phyloP scores from a whole-genome alignment of 2,329 filamentous ascomycete genomes.

The Stagonosporopsis cucurbitacearum region DNA sequence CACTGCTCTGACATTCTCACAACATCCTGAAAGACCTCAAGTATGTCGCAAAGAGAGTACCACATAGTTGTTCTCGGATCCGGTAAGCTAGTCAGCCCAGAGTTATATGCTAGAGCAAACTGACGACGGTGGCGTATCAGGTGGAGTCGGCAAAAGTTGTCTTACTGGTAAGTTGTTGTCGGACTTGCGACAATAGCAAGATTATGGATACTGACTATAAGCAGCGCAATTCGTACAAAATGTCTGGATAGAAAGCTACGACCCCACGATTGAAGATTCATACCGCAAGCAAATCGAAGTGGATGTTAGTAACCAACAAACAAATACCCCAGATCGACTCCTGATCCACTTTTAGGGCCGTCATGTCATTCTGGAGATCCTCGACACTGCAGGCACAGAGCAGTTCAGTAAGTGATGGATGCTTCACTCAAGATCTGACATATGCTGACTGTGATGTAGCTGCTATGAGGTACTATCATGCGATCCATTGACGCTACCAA shows the following conservation, averaged over 20 bases:
- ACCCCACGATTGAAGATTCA: slow-evolving; percentile 68
- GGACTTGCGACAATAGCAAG: not conserved
- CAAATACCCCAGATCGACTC: not conserved
- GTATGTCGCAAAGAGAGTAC: slow-evolving; percentile 52
- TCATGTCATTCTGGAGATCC: slow-evolving; percentile 87
- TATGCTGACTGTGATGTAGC: slow-evolving; percentile 32
- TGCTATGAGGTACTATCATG: slow-evolving; percentile 44
- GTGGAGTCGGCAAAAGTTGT: slow-evolving; percentile 92
- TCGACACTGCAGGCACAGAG: slow-evolving; percentile 90
- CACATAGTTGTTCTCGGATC: slow-evolving; percentile 53
- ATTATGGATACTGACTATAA: slow-evolving; percentile 22
- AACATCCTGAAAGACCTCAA: slow-evolving; percentile 22
- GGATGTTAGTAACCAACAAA: slow-evolving; percentile 68
- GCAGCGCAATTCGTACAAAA: slow-evolving; percentile 88
- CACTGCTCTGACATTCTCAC: slow-evolving; percentile 18
- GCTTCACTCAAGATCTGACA: not conserved
- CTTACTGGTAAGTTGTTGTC: slow-evolving; percentile 71
- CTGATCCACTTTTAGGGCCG: slow-evolving; percentile 66
- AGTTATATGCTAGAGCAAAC: slow-evolving; percentile 25
- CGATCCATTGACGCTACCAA: slow-evolving; percentile 16
- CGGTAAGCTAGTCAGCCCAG: slow-evolving; percentile 39
- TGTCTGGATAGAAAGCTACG: slow-evolving; percentile 84
- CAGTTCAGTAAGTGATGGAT: slow-evolving; percentile 76
- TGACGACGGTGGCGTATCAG: slow-evolving; percentile 55
- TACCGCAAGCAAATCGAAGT: slow-evolving; percentile 71